phyloP scores from a whole-genome alignment of 2,329 filamentous ascomycete species.

The Chalaropsis ovoidea region DNA sequence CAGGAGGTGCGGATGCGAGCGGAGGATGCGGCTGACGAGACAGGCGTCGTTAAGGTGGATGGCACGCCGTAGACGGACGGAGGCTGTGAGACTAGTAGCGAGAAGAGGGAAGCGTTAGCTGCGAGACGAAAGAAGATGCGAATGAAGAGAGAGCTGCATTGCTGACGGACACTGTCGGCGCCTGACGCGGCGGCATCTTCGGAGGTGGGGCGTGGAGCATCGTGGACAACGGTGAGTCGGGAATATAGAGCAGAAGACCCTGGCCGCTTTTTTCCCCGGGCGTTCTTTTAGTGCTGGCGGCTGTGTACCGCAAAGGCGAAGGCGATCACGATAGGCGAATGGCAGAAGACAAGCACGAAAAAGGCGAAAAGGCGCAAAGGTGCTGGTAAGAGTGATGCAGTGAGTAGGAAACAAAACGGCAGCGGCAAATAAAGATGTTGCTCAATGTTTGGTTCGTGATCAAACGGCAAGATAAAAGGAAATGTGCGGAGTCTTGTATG shows the following conservation, averaged over 20 bases:
- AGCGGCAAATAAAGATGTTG: background rate
- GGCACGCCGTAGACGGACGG: constrained; percentile 67
- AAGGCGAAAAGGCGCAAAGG: background rate
- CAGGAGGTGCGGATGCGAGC: constrained; percentile 58
- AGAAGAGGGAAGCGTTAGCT: constrained; percentile 6
- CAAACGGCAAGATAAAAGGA: background rate
- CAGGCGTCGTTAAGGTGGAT: constrained; percentile 63
- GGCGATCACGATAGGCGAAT: constrained; percentile 1
- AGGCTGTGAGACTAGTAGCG: constrained; percentile 46
- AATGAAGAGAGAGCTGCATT: background rate
- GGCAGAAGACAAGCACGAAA: background rate
- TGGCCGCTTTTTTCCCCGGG: background rate
- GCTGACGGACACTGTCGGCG: constrained; percentile 15
- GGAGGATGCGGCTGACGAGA: constrained; percentile 67
- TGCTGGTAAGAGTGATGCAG: background rate
- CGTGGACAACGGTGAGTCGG: background rate
- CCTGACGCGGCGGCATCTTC: constrained; percentile 16
- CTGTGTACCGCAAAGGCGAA: background rate
- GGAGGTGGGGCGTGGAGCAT: constrained; percentile 15
- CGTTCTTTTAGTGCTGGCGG: constrained; percentile 4
- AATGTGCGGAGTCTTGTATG: background rate
- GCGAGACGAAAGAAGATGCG: background rate
- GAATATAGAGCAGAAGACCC: background rate
- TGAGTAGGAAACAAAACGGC: background rate
- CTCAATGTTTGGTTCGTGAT: no score